Percentiles rank a stretch among this genome's conserved stretches.
These are phyloP conservation scores for Rhizophagus clarus DNA, from an alignment of 192 early-diverging fungal species.

Conservation along the genomic window DNA sequence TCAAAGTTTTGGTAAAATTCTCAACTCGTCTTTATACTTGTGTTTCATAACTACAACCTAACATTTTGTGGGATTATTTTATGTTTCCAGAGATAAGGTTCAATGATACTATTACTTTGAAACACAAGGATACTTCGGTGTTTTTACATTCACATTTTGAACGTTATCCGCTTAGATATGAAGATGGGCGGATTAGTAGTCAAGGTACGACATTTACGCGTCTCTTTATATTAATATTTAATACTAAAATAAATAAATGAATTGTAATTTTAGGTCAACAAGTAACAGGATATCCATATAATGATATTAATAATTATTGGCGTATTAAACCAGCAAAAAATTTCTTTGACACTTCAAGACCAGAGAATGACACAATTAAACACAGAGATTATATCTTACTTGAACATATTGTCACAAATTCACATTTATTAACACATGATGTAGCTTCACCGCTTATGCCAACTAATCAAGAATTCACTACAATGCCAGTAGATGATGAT, in stretches of 20 bases:
- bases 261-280: slow-evolving; percentile 68
- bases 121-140: slow-evolving; percentile 73
- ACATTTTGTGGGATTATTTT: slow-evolving; percentile 17
- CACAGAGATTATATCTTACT: slow-evolving; percentile 83
- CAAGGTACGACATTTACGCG: slow-evolving; percentile 55
- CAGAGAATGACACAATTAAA: slow-evolving; percentile 47
- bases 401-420: slow-evolving; percentile 61
- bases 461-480: slow-evolving; percentile 69
- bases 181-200: slow-evolving; percentile 86
- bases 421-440: slow-evolving; percentile 64
- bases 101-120: slow-evolving; percentile 75
- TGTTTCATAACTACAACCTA: slow-evolving; percentile 39
- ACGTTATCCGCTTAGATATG: slow-evolving; percentile 87
- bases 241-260: background rate
- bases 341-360: slow-evolving; percentile 34
- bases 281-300: slow-evolving; percentile 81
- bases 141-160: slow-evolving; percentile 81
- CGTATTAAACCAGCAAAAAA: slow-evolving; percentile 43
- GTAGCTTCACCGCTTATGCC: slow-evolving; percentile 65
- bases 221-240: background rate
- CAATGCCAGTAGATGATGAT: slow-evolving; percentile 56
- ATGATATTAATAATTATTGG: slow-evolving; percentile 75
- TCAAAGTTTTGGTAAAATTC: slow-evolving; percentile 37
- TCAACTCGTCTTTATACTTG: slow-evolving; percentile 41
- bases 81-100: slow-evolving; percentile 71